Evolutionary conservation across 192 early-diverging fungal genomes (phyloP).

Genomic region (Podila clonocystis): DNA sequence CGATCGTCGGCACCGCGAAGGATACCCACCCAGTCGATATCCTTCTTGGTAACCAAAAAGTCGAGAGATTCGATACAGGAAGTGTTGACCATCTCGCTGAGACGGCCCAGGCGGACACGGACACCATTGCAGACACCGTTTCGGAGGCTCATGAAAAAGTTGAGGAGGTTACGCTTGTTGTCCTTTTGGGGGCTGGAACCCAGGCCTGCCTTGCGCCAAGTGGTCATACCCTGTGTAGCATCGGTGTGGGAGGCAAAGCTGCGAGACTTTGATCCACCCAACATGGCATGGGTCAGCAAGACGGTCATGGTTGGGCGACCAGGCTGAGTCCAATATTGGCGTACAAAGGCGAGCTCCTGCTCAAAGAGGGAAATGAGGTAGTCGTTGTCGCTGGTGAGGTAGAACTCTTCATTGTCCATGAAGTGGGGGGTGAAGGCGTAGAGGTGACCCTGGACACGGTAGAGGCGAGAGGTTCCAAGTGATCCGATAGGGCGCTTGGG

Average conservation of each 20-base stretch:
- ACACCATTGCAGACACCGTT: slow-evolving; percentile 70
- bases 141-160: slow-evolving; percentile 84
- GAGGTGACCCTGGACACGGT: slow-evolving; percentile 79
- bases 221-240: slow-evolving; percentile 3
- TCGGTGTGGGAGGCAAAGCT: slow-evolving; percentile 34
- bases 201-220: slow-evolving; percentile 12
- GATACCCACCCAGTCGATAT: slow-evolving; percentile 58
- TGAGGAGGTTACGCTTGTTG: slow-evolving; percentile 70
- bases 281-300: slow-evolving; percentile 80
- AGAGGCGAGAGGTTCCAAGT: slow-evolving; percentile 77
- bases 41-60: slow-evolving; percentile 74
- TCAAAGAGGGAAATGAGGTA: slow-evolving; percentile 79
- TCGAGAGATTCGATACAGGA: slow-evolving; percentile 80
- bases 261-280: slow-evolving; percentile 57
- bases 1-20: slow-evolving; percentile 43
- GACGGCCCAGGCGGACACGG: slow-evolving; percentile 75
- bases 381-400: slow-evolving; percentile 81
- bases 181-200: slow-evolving; percentile 27
- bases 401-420: slow-evolving; percentile 86
- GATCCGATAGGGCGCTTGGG: slow-evolving; percentile 82
- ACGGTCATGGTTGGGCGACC: slow-evolving; percentile 82
- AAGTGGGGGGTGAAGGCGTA: slow-evolving; percentile 89
- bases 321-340: slow-evolving; percentile 71
- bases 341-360: slow-evolving; percentile 75
- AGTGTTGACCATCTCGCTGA: slow-evolving; percentile 78